These are phyloP conservation scores for Mycena olivaceomarginata DNA, from an alignment of 768 basidiomycete genomes.

Conservation along the genomic window DNA sequence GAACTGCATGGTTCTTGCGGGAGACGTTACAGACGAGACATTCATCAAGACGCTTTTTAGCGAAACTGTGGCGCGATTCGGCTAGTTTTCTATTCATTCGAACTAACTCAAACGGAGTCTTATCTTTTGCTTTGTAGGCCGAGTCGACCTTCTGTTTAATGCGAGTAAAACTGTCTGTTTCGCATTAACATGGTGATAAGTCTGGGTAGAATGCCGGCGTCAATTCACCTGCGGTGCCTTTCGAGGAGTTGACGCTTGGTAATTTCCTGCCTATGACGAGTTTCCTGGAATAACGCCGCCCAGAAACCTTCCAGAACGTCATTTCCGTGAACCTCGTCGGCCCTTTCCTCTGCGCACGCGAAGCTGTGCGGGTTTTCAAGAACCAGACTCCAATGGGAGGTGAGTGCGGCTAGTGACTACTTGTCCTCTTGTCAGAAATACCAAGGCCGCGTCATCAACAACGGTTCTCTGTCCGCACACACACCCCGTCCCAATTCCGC, in stretches of 20 bases:
- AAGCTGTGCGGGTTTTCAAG: slow-evolving; percentile 86
- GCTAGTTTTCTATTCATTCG: slow-evolving; percentile 53
- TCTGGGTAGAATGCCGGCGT: slow-evolving; percentile 84
- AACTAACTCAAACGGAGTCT: slow-evolving; percentile 12
- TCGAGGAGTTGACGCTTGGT: slow-evolving; percentile 76
- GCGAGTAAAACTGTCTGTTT: slow-evolving; percentile 60
- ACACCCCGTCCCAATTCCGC: slow-evolving; percentile 78
- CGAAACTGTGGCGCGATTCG: slow-evolving; percentile 72
- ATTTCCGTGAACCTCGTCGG: slow-evolving; percentile 84
- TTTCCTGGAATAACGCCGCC: not conserved
- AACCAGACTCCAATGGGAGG: slow-evolving; percentile 84
- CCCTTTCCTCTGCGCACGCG: slow-evolving; percentile 85
- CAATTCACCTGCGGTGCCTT: slow-evolving; percentile 64
- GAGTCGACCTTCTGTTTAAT: slow-evolving; percentile 88
- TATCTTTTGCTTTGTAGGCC: slow-evolving; percentile 59
- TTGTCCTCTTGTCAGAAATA: not conserved
- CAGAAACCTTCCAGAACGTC: slow-evolving; percentile 76
- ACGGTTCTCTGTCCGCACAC: slow-evolving; percentile 86
- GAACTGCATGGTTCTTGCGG: slow-evolving; percentile 68
- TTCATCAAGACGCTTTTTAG: slow-evolving; percentile 79
- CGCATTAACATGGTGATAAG: not conserved
- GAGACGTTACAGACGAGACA: slow-evolving; percentile 79
- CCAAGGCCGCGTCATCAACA: slow-evolving; percentile 88
- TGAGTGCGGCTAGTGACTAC: slow-evolving; percentile 46
- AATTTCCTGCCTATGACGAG: not conserved